Base-by-base conservation (phyloP, 768 basidiomycete species). In the Panellus pusillus region DNA sequence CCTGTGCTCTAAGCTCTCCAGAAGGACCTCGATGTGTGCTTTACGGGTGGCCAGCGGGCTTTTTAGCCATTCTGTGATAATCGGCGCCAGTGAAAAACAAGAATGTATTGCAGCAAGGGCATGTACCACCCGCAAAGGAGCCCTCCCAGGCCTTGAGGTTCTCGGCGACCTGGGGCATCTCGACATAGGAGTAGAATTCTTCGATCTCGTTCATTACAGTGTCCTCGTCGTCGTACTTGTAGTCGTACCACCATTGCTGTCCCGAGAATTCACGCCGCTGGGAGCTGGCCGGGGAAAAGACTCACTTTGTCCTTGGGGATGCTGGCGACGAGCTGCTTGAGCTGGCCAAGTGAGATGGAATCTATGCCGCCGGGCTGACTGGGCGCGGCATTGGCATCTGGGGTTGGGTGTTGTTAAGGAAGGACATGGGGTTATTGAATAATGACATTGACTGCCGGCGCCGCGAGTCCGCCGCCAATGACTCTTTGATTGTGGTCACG, bases 161-260 rank as follows among this genome's bases (percentile, higher is more conserved):
- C 75, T 92, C 90, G 2, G 83, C 84, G 18, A 93, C 87, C 67
- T 94, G 91, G 0, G 89, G 83, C 82, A 93, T 91, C 75, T 98
- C 96, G 56, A 93, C 86, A 71, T 97, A 99, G 18, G 93, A 92
- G 70, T 96, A 98, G 73, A 98, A 98, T 71, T 99, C 97, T 54
- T 98, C 91, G 36, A 99, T 86, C 68, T 99, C 97, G 63, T 90
- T 89, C 80, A 96, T 87, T 17, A 98, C 85, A 5, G 91, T 94
- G 70, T 97, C 93, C 65, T 96, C 94, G 68, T 98, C 95, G 61
- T 96, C 91, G 68, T 98, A 98, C 56, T 89, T 84, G 72, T 89
- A 97, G 75, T 94, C 92, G 70, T 90, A 97, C 62, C 81, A 83
- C 9, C 84, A 85, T 84, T 90, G 89, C 91, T 93, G 72, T 63